A percentile compares a stretch with the other conserved stretches of the same genome.
Conservation (phyloP, 1,284 basidiomycete species). For the Hortiboletus rubellus region DNA sequence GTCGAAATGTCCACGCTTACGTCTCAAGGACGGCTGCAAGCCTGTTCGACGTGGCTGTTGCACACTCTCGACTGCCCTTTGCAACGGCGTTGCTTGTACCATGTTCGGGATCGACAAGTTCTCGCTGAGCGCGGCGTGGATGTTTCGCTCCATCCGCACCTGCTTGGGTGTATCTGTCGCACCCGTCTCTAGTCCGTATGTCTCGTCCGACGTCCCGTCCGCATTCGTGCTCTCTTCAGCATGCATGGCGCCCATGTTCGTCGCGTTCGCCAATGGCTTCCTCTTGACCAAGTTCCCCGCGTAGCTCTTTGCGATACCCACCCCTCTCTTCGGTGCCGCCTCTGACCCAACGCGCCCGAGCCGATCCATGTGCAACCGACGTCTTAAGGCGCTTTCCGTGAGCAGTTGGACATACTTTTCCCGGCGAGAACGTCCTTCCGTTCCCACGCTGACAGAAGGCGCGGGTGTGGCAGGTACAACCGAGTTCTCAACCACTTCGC, state of each 20-base stretch:
- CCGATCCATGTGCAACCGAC: conserved; percentile 19
- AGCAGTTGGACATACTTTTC: conserved; percentile 25
- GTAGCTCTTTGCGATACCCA: neutral
- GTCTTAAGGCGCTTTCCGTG: conserved; percentile 25
- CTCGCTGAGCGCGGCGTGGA: conserved; percentile 18
- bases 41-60: neutral
- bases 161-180: conserved; percentile 9
- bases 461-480: neutral
- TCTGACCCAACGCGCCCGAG: neutral
- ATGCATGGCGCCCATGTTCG: conserved; percentile 5
- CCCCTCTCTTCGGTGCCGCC: neutral
- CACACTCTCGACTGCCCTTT: conserved; percentile 4
- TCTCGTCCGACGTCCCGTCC: neutral
- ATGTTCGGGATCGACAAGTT: conserved; percentile 25
- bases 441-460: neutral
- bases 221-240: neutral
- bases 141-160: conserved; percentile 9
- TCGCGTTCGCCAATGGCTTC: conserved; percentile 20
- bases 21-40: conserved; percentile 10
- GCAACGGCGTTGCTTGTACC: neutral
- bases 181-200: neutral
- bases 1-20: conserved; percentile 12
- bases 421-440: conserved; percentile 6
- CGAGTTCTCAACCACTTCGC: neutral
- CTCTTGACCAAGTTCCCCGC: conserved; percentile 11